Evolutionary conservation across 1,139 yeast species (phyloP), one percentile per base, ranked within the genome.

Genomic region (Taiozyma sp.): DNA sequence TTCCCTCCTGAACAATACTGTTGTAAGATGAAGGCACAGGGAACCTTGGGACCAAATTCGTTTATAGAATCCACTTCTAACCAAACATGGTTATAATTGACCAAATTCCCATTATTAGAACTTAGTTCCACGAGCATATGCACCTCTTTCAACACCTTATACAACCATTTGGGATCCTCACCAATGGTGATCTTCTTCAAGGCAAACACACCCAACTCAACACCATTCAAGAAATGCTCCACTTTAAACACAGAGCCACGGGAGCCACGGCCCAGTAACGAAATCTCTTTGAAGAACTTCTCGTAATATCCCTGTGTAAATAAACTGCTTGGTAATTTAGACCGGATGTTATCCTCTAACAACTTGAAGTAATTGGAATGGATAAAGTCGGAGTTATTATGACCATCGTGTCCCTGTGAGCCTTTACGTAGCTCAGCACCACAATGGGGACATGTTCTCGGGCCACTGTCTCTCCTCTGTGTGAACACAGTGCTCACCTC

Each of bases 1-100:
- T 90, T 90, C 0, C 97, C 97, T 13, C 96, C 96, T 49, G 81
- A 86, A 65, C 96, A 90, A 64, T 86, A 90, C 62, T 90, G 96
- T 64, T 88, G 95, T 27, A 90, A 70, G 16, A 90, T 86, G 60
- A 81, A 91, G 9, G 91, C 90, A 65, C 92, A 89, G 0, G 97
- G 97, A 1, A 89, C 83, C 40, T 66, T 63, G 0, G 84, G 85
- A 0, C 82, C 81, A 62, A 79, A 77, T 14, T 77, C 81, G 23
- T 81, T 75, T 32, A 83, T 66, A 40, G 78, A 76, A 29, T 89
- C 89, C 64, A 83, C 73, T 63, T 91, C 97, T 41, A 91, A 69
- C 97, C 97, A 91, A 34, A 90, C 96, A 69, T 91, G 97, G 64
- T 90, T 90, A 65, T 91, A 91, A 29, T 87, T 80, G 24, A 90